phyloP scores from a whole-genome alignment of 1,139 yeast genomes.

The Saccharomyces pastorianus region DNA sequence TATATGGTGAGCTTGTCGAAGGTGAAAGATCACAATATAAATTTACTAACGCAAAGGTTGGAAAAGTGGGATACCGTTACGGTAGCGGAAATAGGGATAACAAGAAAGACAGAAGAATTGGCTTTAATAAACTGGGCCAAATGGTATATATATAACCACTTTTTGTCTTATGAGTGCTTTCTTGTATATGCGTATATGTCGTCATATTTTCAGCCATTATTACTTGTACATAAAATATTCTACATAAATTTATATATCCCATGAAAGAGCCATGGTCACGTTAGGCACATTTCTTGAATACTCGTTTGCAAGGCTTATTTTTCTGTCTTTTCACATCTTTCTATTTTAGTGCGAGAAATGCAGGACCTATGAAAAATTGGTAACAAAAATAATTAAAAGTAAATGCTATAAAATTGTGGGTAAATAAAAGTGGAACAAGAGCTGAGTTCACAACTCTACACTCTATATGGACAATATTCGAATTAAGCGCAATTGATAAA shows the following conservation, averaged over 20 bases:
- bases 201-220: not conserved
- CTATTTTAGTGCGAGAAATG: not conserved
- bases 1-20: conserved; percentile 31
- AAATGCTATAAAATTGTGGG: not conserved
- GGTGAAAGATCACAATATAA: conserved; percentile 61
- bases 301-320: not conserved
- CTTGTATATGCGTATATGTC: not conserved
- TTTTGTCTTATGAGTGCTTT: not conserved
- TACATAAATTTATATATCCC: not conserved
- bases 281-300: not conserved
- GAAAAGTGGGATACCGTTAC: conserved; percentile 82
- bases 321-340: not conserved
- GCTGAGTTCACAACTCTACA: not conserved
- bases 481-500: not conserved
- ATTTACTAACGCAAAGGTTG: conserved; percentile 70
- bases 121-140: conserved; percentile 65
- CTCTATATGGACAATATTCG: not conserved
- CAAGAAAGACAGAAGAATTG: conserved; percentile 75
- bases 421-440: not conserved
- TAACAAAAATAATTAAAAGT: not conserved
- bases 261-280: not conserved
- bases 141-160: conserved; percentile 37
- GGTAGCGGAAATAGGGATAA: conserved; percentile 87
- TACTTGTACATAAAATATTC: not conserved
- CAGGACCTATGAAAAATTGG: not conserved